These are phyloP conservation scores for Curvularia spicifera DNA, from an alignment of 2,329 filamentous ascomycete species.

Conservation along the genomic window DNA sequence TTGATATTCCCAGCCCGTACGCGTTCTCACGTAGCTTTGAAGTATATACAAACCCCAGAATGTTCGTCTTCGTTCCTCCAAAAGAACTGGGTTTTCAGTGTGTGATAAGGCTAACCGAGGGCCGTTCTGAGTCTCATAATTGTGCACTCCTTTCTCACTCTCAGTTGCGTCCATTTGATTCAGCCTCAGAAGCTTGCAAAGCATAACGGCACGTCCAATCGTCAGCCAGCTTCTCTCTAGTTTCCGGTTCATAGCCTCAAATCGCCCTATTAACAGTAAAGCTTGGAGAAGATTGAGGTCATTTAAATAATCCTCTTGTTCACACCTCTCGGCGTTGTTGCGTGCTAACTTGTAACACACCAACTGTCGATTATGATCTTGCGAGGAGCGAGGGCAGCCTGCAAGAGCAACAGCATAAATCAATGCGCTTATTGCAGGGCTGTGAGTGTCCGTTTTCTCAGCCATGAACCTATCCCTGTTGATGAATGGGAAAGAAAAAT, in stretches of 20 bases:
- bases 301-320: conserved; percentile 1
- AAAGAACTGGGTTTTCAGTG: not conserved
- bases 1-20: not conserved
- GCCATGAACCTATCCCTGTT: conserved; percentile 2
- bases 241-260: conserved; percentile 4
- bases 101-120: not conserved
- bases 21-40: conserved; percentile 8
- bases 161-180: not conserved
- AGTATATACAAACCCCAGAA: conserved; percentile 11
- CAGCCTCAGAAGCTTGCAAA: conserved; percentile 5
- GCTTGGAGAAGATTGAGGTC: not conserved
- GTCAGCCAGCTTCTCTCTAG: conserved; percentile 8
- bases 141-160: not conserved
- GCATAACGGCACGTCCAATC: conserved; percentile 4
- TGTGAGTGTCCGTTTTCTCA: not conserved
- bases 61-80: conserved; percentile 8
- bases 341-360: not conserved
- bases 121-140: not conserved
- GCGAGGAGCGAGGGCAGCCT: not conserved
- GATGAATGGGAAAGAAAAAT: conserved; percentile 6
- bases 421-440: not conserved
- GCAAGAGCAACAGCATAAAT: conserved; percentile 8
- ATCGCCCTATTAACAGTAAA: conserved; percentile 2
- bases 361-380: not conserved
- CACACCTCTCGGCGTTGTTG: not conserved